A percentile compares a stretch with the other conserved stretches of the same genome.
phyloP scores from a whole-genome alignment of 345 rosid genomes.

The Eutrema heterophyllum region DNA sequence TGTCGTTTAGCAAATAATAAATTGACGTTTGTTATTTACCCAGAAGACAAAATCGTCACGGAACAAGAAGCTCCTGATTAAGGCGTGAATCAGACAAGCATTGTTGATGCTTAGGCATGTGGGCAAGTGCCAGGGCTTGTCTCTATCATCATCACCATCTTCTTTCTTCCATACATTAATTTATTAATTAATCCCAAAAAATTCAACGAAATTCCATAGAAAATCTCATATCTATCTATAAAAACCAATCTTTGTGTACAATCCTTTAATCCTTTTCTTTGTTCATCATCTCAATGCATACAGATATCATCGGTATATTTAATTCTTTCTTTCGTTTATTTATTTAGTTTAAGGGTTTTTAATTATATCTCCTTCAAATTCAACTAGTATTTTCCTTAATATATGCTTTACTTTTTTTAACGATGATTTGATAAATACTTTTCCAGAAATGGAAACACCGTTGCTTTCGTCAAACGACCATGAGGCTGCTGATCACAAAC shows the following conservation, averaged over 20 bases:
- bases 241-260: neutral
- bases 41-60: slow-evolving; percentile 13
- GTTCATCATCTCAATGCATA: slow-evolving; percentile 12
- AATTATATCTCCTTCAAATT: neutral
- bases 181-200: neutral
- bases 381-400: neutral
- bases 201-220: neutral
- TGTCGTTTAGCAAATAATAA: neutral
- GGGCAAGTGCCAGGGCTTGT: slow-evolving; percentile 14
- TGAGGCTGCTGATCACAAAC: neutral
- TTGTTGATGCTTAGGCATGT: slow-evolving; percentile 19
- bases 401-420: neutral
- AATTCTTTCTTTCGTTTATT: neutral
- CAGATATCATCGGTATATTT: neutral
- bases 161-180: neutral
- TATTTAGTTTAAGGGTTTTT: neutral
- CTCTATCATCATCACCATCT: slow-evolving; percentile 12
- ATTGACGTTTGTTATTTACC: neutral
- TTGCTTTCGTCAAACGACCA: slow-evolving; percentile 22
- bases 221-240: slow-evolving; percentile 2
- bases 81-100: slow-evolving; percentile 24
- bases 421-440: neutral
- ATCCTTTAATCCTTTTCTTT: slow-evolving; percentile 5
- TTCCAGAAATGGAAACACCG: slow-evolving; percentile 28
- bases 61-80: slow-evolving; percentile 14